Evolutionary conservation across 805 yeast genomes (phyloP), one percentile per base, ranked within the genome.

Genomic region (Candida nonsorbophila): DNA sequence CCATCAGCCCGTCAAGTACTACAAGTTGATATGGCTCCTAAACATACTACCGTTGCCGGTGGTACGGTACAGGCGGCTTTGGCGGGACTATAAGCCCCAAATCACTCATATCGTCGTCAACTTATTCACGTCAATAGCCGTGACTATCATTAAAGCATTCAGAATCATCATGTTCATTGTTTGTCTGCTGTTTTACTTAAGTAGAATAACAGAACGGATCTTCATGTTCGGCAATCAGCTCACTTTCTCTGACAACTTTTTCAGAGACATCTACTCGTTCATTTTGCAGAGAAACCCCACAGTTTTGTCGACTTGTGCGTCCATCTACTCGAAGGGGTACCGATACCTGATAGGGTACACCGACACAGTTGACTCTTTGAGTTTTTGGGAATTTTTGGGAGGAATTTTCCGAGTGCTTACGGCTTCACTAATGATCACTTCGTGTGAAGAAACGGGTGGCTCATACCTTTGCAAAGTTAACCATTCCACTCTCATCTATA

Each of bases 231-330:
- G 57, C 15, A 50, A 54, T 30, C 36, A 49, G 23, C 41, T 49
- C 11, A 54, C 64, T 3, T 58, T 45, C 29, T 47, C 60, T n/a
- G 38, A 41, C 12, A 51, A 47, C 25, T 51, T 49, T 24, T 33
- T 53, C 18, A 23, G 34, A 15, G 65, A 60, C 30, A 36, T 49
- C n/a, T 21, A 47, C 30, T 54, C 64, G 5, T 60, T 37, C 33
- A 23, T 50, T 3, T 27, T 53, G 7, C 18, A 38, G 14, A 22
- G 36, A 22, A 26, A 39, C 14, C 14, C 12, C 14, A 6, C n/a
- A 7, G 7, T 38, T 4, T 32, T 35, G 2, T 25, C 29, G 12
- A 16, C 9, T 18, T 7, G 14, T 17, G 19, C 17, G 16, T 30
- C 30, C 9, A 13, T 31, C 19, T 13, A n/a, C 9, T 18, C 20